A percentile compares a stretch with the other conserved stretches of the same genome.
These are phyloP conservation scores for Phialophora macrospora DNA, from an alignment of 2,329 filamentous ascomycete genomes.

Conservation along the genomic window DNA sequence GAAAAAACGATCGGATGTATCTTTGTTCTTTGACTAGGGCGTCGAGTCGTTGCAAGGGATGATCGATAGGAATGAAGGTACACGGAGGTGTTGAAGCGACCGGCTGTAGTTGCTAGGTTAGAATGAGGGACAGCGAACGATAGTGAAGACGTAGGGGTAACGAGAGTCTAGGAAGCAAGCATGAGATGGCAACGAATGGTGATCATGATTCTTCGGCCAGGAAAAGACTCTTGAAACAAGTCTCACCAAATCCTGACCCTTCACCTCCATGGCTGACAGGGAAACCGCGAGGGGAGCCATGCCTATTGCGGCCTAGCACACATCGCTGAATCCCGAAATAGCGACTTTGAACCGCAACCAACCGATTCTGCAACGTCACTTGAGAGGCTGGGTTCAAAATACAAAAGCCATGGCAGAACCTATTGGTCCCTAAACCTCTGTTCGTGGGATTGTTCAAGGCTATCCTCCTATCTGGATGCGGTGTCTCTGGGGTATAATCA, in stretches of 20 bases:
- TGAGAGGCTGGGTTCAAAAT: not conserved
- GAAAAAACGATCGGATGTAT: not conserved
- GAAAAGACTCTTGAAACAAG: conserved; percentile 10
- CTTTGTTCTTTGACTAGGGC: not conserved
- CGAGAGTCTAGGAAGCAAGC: conserved; percentile 7
- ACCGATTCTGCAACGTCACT: not conserved
- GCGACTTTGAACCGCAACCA: not conserved
- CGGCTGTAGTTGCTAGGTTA: conserved; percentile 2
- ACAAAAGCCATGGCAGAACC: not conserved
- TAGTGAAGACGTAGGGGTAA: conserved; percentile 14
- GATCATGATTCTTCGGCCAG: not conserved
- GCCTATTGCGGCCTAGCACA: conserved; percentile 1
- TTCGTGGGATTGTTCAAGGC: not conserved
- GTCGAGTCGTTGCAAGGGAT: conserved; percentile 2
- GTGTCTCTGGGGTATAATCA: conserved; percentile 14
- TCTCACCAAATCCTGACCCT: not conserved
- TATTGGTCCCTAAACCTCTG: not conserved
- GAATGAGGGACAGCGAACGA: conserved; percentile 10
- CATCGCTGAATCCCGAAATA: conserved; percentile 6
- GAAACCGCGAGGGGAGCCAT: conserved; percentile 2
- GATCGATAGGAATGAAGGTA: not conserved
- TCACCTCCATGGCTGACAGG: not conserved
- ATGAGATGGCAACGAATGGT: conserved; percentile 9
- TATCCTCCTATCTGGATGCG: not conserved
- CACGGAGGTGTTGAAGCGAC: conserved; percentile 3